A percentile compares a stretch with the other conserved stretches of the same genome.
phyloP scores from a whole-genome alignment of 805 yeast genomes.

The Candida loeiensis region DNA sequence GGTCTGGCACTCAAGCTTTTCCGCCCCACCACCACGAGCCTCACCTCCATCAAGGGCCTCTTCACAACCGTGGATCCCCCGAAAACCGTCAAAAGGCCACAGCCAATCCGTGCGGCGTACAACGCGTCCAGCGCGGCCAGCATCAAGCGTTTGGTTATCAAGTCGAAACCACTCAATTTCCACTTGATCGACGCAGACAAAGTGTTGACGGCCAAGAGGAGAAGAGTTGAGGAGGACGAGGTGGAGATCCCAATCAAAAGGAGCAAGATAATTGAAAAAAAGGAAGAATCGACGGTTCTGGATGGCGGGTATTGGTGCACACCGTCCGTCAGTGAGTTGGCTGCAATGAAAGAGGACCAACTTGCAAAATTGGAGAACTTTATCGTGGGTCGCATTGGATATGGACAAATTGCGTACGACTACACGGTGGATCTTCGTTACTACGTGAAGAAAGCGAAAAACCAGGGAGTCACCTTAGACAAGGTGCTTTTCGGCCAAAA shows the following conservation, averaged over 20 bases:
- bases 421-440: conserved; percentile 66
- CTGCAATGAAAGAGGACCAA: conserved; percentile 41
- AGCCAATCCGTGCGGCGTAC: conserved; percentile 11
- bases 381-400: conserved; percentile 63
- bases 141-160: conserved; percentile 34
- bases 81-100: conserved; percentile 2
- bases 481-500: conserved; percentile 36
- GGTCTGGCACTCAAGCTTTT: conserved; percentile 35
- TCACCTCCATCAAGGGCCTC: conserved; percentile 25
- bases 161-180: conserved; percentile 38
- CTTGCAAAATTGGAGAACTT: conserved; percentile 58
- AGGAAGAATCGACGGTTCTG: conserved; percentile 8
- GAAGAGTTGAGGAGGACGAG: conserved; percentile 17
- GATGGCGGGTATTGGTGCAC: conserved; percentile 65
- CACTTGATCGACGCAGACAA: conserved; percentile 41
- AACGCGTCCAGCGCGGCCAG: conserved; percentile 22
- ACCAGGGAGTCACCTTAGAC: conserved; percentile 35
- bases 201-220: conserved; percentile 34
- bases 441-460: conserved; percentile 40
- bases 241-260: conserved; percentile 14
- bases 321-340: conserved; percentile 54
- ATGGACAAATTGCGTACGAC: conserved; percentile 64
- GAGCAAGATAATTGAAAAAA: conserved; percentile 12
- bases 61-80: conserved; percentile 26
- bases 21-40: conserved; percentile 15